Base-by-base conservation (phyloP, 345 rosid species). In the Populus alba region DNA sequence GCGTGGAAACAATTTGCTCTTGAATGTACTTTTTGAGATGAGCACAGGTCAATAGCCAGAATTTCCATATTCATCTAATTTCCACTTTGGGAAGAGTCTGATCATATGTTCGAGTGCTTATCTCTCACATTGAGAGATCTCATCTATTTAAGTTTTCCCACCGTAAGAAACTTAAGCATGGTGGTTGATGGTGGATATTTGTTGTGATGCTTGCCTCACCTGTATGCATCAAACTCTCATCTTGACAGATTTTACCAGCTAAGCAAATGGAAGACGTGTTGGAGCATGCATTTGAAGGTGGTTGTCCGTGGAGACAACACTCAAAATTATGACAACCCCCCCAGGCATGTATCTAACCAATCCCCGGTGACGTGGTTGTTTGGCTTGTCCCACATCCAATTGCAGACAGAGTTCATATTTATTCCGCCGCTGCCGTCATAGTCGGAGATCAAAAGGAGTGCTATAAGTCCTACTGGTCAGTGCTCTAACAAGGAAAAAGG, bases 261-360 rank as follows among this genome's bases (percentile, higher is more conserved):
- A 94, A 92, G 89, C 86, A 94, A 81, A 88, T 96, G 97, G 99
- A 96, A 83, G 98, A 96, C 43, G 98, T 94, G 15, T 76, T 96
- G 83, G 98, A 94, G 76, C 93, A 92, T 49, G 98, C 99, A 39
- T 94, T 96, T 39, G 98, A 94, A 80, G 98, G 97, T 16, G 99
- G 98, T 35, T 96, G 95, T 86, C 99, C 97, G 55, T 94, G 94
- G 99, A 86, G 92, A 33, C 91, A 82, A 41, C 88, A 84, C 79
- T 86, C 99, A 4, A 96, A 87, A 83, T 90, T 96, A 87, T 96
- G 90, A 92, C 82, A 33, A 41, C 45, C 11, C 18, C 18, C 76
- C 61, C 12, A 39, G 13, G 66, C 41, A 31, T 47, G 23, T 9
- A 49, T 74, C 75, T 66, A 47, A 43, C 73, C 3, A 16, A 31